phyloP scores from a whole-genome alignment of 768 basidiomycete genomes.

The Nevesoporus exiguus region DNA sequence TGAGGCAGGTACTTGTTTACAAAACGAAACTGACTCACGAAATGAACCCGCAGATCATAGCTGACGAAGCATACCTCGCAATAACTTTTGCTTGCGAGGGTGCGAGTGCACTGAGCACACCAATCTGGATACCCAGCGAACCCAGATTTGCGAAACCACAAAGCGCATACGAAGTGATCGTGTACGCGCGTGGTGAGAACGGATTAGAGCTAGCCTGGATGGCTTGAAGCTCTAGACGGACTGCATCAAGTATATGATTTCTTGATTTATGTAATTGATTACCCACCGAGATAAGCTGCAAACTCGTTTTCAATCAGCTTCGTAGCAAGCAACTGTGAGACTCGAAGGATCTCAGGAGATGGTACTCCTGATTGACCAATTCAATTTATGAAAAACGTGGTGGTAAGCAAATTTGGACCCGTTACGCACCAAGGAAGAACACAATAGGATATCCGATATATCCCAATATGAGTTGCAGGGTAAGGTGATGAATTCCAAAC shows the following conservation, averaged over 20 bases:
- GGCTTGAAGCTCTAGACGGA: slow-evolving; percentile 33
- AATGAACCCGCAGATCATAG: slow-evolving; percentile 69
- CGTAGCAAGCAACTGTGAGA: slow-evolving; percentile 77
- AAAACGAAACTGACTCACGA: slow-evolving; percentile 30
- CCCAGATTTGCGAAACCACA: slow-evolving; percentile 91
- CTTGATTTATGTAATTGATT: background rate
- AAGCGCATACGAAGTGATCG: slow-evolving; percentile 82
- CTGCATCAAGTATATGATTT: background rate
- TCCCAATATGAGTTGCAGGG: slow-evolving; percentile 78
- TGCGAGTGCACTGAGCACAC: slow-evolving; percentile 67
- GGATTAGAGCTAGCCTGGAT: slow-evolving; percentile 50
- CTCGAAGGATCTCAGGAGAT: slow-evolving; percentile 72
- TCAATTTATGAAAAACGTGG: slow-evolving; percentile 3
- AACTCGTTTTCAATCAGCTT: slow-evolving; percentile 90
- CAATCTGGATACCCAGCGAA: slow-evolving; percentile 83
- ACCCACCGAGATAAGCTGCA: slow-evolving; percentile 58
- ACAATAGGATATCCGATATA: slow-evolving; percentile 88
- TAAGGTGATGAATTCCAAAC: slow-evolving; percentile 78
- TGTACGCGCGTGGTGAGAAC: slow-evolving; percentile 69
- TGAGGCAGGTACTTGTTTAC: background rate
- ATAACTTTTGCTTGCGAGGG: slow-evolving; percentile 69
- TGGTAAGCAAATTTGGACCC: background rate
- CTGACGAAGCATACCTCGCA: slow-evolving; percentile 62
- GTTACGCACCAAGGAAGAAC: slow-evolving; percentile 56
- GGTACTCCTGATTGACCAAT: slow-evolving; percentile 62